phyloP scores from a whole-genome alignment of 2,329 filamentous ascomycete genomes.

The Alternaria ventricosa region DNA sequence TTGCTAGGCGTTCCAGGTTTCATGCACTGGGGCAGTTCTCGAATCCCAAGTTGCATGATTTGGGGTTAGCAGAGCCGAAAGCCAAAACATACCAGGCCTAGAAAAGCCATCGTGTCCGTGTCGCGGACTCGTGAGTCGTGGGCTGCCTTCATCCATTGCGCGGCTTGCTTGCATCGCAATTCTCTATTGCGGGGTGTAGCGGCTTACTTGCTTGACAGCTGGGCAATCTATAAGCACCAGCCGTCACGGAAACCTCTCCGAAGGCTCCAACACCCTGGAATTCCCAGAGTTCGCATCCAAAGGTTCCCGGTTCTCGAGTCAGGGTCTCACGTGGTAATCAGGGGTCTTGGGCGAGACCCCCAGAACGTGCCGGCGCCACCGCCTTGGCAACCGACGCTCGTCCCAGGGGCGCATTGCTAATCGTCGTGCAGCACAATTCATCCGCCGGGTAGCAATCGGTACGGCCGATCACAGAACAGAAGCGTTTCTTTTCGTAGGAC shows the following conservation, averaged over 20 bases:
- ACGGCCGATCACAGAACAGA: neutral
- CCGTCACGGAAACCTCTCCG: constrained; percentile 1
- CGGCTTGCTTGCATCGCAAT: neutral
- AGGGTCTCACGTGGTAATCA: constrained; percentile 19
- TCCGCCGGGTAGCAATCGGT: constrained; percentile 3
- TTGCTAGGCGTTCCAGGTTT: constrained; percentile 15
- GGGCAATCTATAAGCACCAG: neutral
- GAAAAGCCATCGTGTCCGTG: constrained; percentile 22
- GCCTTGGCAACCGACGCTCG: constrained; percentile 16
- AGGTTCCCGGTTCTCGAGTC: constrained; percentile 16
- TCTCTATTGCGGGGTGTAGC: neutral
- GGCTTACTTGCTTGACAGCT: neutral
- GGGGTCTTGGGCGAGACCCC: constrained; percentile 3
- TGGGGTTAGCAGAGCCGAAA: constrained; percentile 17
- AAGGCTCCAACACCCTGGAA: neutral
- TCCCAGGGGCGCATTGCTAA: constrained; percentile 21
- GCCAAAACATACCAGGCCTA: constrained; percentile 20
- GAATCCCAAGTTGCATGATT: constrained; percentile 19
- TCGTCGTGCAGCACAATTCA: constrained; percentile 4
- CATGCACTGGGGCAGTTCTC: constrained; percentile 25
- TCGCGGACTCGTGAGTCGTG: constrained; percentile 6
- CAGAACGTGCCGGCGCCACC: constrained; percentile 12
- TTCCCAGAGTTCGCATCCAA: neutral
- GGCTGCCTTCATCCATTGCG: neutral
- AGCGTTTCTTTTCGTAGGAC: neutral